These are phyloP conservation scores for Blastobotrys serpentis DNA, from an alignment of 1,139 yeast genomes.

Conservation along the genomic window DNA sequence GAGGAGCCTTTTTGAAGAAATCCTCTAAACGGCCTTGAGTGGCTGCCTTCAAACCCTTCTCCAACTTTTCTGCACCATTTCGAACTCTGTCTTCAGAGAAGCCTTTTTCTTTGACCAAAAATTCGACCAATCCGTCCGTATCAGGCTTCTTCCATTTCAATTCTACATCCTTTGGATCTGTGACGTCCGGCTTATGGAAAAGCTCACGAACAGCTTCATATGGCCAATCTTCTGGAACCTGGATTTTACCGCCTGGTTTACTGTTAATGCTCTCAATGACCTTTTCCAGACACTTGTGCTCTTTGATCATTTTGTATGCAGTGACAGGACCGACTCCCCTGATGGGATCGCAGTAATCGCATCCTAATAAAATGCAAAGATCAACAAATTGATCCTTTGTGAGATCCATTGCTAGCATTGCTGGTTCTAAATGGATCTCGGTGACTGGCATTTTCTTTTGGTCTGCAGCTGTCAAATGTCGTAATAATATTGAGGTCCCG, in stretches of 20 bases:
- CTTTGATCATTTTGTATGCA: conserved; percentile 82
- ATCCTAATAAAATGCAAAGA: conserved; percentile 87
- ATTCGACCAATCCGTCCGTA: conserved; percentile 68
- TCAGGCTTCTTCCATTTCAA: conserved; percentile 71
- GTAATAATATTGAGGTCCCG: conserved; percentile 73
- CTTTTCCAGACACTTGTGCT: conserved; percentile 76
- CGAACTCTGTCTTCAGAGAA: conserved; percentile 90
- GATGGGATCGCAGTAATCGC: conserved; percentile 95
- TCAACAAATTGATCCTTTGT: conserved; percentile 77
- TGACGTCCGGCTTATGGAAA: conserved; percentile 78
- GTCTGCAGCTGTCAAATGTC: conserved; percentile 92
- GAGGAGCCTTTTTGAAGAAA: conserved; percentile 73
- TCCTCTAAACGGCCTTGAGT: conserved; percentile 93
- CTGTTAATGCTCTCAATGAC: conserved; percentile 63
- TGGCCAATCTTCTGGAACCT: conserved; percentile 95
- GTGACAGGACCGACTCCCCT: conserved; percentile 95
- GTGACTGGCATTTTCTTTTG: conserved; percentile 90
- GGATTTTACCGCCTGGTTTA: conserved; percentile 67
- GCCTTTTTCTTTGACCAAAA: conserved; percentile 74
- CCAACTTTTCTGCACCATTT: conserved; percentile 80
- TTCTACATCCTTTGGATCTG: conserved; percentile 56
- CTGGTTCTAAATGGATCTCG: conserved; percentile 69
- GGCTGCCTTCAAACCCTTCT: conserved; percentile 79
- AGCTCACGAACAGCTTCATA: conserved; percentile 82
- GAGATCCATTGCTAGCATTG: conserved; percentile 74